Conservation (phyloP, 1,284 basidiomycete species). For the Apiotrichum gracile region DNA sequence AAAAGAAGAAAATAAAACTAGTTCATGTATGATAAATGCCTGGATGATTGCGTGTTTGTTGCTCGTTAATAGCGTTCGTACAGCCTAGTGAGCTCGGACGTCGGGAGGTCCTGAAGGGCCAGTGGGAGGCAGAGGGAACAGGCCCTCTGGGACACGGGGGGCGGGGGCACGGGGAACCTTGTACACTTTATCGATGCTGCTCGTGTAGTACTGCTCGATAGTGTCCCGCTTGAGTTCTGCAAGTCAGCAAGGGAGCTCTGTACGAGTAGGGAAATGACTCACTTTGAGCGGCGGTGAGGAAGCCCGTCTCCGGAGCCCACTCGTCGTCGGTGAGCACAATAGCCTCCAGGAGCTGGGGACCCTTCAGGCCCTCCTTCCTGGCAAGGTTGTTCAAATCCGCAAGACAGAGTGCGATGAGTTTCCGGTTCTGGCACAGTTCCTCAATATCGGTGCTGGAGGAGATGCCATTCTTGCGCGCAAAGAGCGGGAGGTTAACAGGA, state of each 20-base stretch:
- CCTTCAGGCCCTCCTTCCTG: constrained; percentile 79
- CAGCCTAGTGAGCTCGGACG: neutral
- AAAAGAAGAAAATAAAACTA: no score
- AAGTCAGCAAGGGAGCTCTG: neutral
- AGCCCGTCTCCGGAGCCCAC: constrained; percentile 82
- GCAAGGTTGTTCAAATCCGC: constrained; percentile 73
- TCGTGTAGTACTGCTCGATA: constrained; percentile 62
- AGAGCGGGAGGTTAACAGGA: constrained; percentile 64
- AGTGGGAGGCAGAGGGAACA: neutral
- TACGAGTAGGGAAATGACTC: constrained; percentile 18
- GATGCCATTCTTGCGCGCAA: constrained; percentile 49
- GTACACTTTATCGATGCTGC: constrained; percentile 59
- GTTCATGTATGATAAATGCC: no score
- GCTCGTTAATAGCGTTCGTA: no score
- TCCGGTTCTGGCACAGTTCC: constrained; percentile 54
- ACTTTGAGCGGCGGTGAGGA: constrained; percentile 82
- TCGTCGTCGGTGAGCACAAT: constrained; percentile 75
- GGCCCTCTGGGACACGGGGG: neutral
- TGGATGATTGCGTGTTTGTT: no score
- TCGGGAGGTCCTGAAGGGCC: no score
- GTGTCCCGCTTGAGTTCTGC: constrained; percentile 68
- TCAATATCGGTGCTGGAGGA: constrained; percentile 45
- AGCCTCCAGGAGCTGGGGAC: constrained; percentile 69
- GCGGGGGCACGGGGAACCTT: neutral
- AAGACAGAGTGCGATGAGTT: constrained; percentile 56